Percentiles rank a stretch among this genome's conserved stretches.
Evolutionary conservation across 495 filamentous ascomycete genomes (phyloP).

Genomic region (Aspergillus sparsus): DNA sequence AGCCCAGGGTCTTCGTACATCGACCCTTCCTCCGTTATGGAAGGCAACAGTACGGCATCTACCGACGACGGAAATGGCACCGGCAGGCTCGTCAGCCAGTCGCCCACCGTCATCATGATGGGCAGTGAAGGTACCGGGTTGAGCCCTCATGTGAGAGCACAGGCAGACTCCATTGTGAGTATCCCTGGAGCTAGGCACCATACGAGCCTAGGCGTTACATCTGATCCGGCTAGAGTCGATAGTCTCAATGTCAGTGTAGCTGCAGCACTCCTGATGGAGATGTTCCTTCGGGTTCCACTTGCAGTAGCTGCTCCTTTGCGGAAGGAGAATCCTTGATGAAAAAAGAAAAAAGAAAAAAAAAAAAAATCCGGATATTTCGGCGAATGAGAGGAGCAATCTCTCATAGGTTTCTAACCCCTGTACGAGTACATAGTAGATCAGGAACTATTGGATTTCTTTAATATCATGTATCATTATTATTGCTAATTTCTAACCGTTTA

Average conservation of each 20-base stretch:
- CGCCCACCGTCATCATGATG: constrained; percentile 76
- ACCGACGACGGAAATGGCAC: constrained; percentile 1
- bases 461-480: too few relatives aligned
- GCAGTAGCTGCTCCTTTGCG: constrained; percentile 30
- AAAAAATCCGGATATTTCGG: too few relatives aligned
- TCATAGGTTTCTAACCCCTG: too few relatives aligned
- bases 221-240: constrained; percentile 56
- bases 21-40: constrained; percentile 15
- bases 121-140: constrained; percentile 83
- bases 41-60: neutral
- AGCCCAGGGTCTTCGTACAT: constrained; percentile 32
- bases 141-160: constrained; percentile 55
- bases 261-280: constrained; percentile 70
- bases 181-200: constrained; percentile 50
- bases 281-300: constrained; percentile 54
- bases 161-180: constrained; percentile 61
- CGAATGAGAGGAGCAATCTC: too few relatives aligned
- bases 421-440: too few relatives aligned
- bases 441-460: too few relatives aligned
- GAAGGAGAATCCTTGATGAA: constrained; percentile 15
- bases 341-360: neutral
- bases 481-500: too few relatives aligned
- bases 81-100: constrained; percentile 39
- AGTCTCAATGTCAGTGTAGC: constrained; percentile 89
- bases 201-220: constrained; percentile 31